Conservation (phyloP, 495 filamentous ascomycete species). For the Daldinia decipiens region DNA sequence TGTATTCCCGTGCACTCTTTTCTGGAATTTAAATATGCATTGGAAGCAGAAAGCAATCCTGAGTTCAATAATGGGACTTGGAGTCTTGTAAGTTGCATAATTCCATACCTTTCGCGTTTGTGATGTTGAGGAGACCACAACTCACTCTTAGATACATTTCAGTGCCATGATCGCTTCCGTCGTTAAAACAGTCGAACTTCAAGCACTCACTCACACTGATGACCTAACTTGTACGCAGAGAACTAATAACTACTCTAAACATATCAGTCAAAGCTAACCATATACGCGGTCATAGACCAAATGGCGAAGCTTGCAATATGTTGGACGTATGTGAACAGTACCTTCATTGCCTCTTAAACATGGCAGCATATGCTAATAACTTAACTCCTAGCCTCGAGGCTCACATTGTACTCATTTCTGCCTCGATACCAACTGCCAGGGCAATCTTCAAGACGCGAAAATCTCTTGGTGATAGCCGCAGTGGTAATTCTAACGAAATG, state of each 20-base stretch:
- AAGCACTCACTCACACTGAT: not conserved
- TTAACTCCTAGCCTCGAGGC: not conserved
- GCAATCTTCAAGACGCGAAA: no score
- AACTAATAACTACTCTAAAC: no score
- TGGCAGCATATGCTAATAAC: not conserved
- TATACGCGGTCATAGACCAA: no score
- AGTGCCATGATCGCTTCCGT: not conserved
- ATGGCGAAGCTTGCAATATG: not conserved
- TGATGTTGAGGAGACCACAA: not conserved
- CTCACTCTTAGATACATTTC: not conserved
- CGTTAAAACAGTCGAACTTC: not conserved
- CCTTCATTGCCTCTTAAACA: not conserved
- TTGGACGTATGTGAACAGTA: not conserved
- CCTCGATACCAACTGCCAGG: not conserved
- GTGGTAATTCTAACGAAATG: no score
- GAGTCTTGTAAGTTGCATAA: not conserved
- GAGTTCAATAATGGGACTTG: slow-evolving; percentile 2
- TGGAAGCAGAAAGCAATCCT: not conserved
- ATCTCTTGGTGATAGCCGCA: no score
- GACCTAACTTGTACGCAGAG: not conserved
- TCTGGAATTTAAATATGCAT: not conserved
- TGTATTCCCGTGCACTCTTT: not conserved
- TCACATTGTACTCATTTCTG: not conserved
- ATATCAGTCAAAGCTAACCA: no score
- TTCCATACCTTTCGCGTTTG: no score